phyloP scores from a whole-genome alignment of 176 grass and related monocot species.

The Hordeum marinum region DNA sequence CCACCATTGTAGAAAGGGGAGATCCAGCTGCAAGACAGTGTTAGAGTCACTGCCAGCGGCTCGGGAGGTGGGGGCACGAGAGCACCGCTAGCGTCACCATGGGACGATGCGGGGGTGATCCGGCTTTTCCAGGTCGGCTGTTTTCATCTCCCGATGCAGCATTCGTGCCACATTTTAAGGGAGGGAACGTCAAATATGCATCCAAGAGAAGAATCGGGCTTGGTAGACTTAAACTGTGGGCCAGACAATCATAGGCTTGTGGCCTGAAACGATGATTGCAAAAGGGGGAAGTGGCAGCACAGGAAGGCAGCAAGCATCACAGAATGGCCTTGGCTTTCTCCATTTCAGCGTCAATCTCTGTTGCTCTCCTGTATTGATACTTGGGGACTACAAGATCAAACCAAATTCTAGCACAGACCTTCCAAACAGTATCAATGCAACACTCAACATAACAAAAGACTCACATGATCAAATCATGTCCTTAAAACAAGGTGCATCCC shows the following conservation, averaged over 20 bases:
- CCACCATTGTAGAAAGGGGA: slow-evolving; percentile 45
- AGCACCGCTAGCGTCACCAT: too few species aligned
- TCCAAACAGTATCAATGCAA: background rate
- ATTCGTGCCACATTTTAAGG: too few species aligned
- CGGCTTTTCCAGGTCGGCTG: too few species aligned
- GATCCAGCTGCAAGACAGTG: background rate
- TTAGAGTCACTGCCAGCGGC: too few species aligned
- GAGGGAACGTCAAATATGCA: too few species aligned
- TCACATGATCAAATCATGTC: background rate
- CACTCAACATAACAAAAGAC: background rate
- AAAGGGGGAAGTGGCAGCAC: background rate
- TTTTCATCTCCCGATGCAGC: too few species aligned
- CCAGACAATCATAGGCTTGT: background rate
- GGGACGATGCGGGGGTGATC: too few species aligned
- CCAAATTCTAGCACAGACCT: background rate
- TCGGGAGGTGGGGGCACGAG: too few species aligned
- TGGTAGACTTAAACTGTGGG: too few species aligned
- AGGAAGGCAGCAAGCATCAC: background rate
- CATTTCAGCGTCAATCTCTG: background rate
- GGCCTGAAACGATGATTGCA: background rate
- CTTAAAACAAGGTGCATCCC: background rate
- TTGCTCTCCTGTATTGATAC: background rate
- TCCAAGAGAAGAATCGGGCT: too few species aligned
- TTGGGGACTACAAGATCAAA: background rate
- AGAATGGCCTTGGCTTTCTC: background rate